Evolutionary conservation across 2,329 filamentous ascomycete species (phyloP).

Genomic region (Diaporthe sp.): DNA sequence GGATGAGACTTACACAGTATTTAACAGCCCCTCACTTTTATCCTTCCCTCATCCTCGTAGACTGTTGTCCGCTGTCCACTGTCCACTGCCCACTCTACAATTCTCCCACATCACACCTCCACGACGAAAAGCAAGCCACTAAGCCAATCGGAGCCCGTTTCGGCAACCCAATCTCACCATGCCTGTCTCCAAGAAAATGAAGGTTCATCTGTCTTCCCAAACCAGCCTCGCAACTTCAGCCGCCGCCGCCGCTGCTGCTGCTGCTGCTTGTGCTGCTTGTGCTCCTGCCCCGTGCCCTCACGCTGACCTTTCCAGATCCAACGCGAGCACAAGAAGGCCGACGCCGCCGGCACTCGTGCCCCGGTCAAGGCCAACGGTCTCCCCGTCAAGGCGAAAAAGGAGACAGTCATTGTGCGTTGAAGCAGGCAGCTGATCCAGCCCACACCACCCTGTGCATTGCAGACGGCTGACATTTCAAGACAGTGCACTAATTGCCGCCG

Average conservation of each 20-base stretch:
- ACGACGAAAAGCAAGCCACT: neutral
- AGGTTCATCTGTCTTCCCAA: conserved; percentile 18
- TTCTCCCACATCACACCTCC: neutral
- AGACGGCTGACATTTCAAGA: conserved; percentile 31
- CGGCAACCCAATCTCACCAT: conserved; percentile 31
- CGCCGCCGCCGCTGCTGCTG: conserved; percentile 4
- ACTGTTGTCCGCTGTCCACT: neutral
- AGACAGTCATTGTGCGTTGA: conserved; percentile 56
- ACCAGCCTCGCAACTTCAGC: neutral
- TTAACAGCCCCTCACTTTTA: neutral
- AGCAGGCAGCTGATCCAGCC: neutral
- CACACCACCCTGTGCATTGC: neutral
- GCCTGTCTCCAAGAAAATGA: conserved; percentile 45
- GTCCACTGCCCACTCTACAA: no score
- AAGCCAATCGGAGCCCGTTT: neutral
- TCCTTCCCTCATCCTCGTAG: neutral
- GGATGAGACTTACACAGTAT: no score
- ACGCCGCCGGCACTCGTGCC: conserved; percentile 63
- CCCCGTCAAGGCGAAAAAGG: conserved; percentile 64
- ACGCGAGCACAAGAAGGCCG: conserved; percentile 66
- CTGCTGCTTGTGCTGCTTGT: conserved; percentile 1
- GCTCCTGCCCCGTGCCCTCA: conserved; percentile 12
- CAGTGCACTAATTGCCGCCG: conserved; percentile 63
- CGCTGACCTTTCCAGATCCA: conserved; percentile 49
- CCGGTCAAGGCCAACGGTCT: conserved; percentile 65